phyloP scores from a whole-genome alignment of 257 asterid species.

The Plantago ovata region DNA sequence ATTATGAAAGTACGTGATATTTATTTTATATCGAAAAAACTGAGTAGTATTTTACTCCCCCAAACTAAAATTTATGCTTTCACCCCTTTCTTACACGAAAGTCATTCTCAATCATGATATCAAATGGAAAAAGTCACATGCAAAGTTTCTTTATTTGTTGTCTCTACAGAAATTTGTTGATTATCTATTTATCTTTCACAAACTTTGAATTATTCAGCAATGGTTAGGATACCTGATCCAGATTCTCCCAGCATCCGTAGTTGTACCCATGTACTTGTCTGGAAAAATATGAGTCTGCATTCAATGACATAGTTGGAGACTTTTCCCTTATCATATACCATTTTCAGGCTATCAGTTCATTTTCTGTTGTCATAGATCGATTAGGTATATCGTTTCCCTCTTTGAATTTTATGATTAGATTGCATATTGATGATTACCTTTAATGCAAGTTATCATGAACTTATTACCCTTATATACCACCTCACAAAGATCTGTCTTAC shows the following conservation, averaged over 20 bases:
- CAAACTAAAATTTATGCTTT: too few relatives aligned
- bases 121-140: too few relatives aligned
- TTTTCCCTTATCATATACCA: conserved; percentile 78
- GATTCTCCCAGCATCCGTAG: conserved; percentile 95
- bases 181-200: conserved; percentile 88
- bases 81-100: too few relatives aligned
- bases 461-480: too few relatives aligned
- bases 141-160: conserved; percentile 15
- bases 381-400: conserved; percentile 46
- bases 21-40: too few relatives aligned
- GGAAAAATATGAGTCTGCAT: conserved; percentile 91
- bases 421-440: background rate
- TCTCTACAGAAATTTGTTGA: conserved; percentile 70
- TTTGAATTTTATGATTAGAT: conserved; percentile 10
- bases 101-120: too few relatives aligned
- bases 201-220: conserved; percentile 91
- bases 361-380: conserved; percentile 87
- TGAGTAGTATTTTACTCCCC: too few relatives aligned
- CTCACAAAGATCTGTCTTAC: too few relatives aligned
- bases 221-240: conserved; percentile 92
- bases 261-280: conserved; percentile 94
- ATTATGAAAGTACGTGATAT: too few relatives aligned
- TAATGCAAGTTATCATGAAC: background rate
- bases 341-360: conserved; percentile 92
- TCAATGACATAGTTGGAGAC: conserved; percentile 90